These are phyloP conservation scores for Fusarium metavorans DNA, from an alignment of 2,329 filamentous ascomycete species.

Conservation along the genomic window DNA sequence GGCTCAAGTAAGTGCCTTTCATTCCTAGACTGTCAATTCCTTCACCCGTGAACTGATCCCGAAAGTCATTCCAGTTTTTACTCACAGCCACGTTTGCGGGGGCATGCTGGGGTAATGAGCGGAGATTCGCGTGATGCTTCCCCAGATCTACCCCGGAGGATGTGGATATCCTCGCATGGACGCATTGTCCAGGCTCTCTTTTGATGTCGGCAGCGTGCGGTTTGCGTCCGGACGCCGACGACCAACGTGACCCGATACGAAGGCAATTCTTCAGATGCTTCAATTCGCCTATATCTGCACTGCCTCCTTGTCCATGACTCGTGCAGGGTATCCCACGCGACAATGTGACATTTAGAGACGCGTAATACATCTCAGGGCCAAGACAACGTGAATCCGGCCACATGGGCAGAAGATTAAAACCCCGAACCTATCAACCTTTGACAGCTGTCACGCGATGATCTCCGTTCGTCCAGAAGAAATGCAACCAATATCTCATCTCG, in stretches of 20 bases:
- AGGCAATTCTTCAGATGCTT: neutral
- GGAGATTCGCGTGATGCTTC: neutral
- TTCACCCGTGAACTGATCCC: too few species aligned
- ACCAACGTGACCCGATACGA: neutral
- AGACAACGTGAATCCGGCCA: neutral
- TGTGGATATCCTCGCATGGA: neutral
- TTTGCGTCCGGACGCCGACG: neutral
- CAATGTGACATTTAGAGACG: neutral
- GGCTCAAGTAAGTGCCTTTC: neutral
- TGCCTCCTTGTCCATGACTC: neutral
- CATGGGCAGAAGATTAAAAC: neutral
- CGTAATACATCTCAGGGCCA: neutral
- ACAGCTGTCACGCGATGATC: neutral
- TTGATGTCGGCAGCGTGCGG: neutral
- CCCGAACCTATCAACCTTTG: neutral
- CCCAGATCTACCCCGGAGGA: neutral
- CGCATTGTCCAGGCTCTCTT: neutral
- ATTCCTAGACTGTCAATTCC: too few species aligned
- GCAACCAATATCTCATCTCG: neutral
- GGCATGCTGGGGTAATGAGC: neutral
- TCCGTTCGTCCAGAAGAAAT: neutral
- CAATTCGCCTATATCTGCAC: neutral
- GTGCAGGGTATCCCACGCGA: neutral
- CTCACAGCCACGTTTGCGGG: neutral
- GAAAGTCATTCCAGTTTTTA: neutral